Percentiles rank a stretch among this genome's conserved stretches.
Conservation (phyloP, 805 yeast genomes). For the Maudiozyma serrabonitensis region DNA sequence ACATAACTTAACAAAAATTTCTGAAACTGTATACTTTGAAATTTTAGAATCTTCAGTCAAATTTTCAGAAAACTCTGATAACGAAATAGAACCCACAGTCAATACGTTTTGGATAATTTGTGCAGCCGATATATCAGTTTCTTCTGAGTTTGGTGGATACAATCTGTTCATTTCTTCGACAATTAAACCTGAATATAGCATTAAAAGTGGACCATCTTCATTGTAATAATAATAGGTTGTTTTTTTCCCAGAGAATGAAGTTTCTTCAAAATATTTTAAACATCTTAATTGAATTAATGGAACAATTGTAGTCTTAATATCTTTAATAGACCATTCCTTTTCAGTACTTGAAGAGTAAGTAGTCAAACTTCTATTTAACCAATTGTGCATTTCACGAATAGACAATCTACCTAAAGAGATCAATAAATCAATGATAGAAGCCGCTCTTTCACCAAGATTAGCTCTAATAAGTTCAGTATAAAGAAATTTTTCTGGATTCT, state of each 20-base stretch:
- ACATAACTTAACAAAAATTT: conserved; percentile 37
- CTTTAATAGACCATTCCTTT: conserved; percentile 29
- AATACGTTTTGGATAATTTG: conserved; percentile 60
- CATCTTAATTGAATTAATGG: conserved; percentile 73
- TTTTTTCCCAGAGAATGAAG: conserved; percentile 18
- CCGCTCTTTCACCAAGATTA: conserved; percentile 66
- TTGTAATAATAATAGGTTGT: conserved; percentile 47
- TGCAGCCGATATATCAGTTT: conserved; percentile 11
- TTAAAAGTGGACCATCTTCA: conserved; percentile 51
- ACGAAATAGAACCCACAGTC: conserved; percentile 57
- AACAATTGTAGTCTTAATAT: conserved; percentile 59
- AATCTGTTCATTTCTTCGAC: conserved; percentile 41
- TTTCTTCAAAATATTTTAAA: conserved; percentile 53
- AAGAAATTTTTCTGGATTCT: conserved; percentile 53
- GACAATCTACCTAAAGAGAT: conserved; percentile 60
- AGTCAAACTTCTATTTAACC: not conserved
- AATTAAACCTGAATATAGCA: conserved; percentile 73
- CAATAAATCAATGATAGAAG: conserved; percentile 48
- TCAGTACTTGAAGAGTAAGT: conserved; percentile 33
- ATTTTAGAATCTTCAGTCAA: conserved; percentile 15
- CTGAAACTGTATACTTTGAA: conserved; percentile 21
- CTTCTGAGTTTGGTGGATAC: conserved; percentile 13
- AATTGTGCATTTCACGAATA: conserved; percentile 40
- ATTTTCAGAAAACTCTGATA: conserved; percentile 38
- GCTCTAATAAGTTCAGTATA: conserved; percentile 43